Evolutionary conservation across 768 basidiomycete species (phyloP).

Genomic region (Mycena sanguinolenta): DNA sequence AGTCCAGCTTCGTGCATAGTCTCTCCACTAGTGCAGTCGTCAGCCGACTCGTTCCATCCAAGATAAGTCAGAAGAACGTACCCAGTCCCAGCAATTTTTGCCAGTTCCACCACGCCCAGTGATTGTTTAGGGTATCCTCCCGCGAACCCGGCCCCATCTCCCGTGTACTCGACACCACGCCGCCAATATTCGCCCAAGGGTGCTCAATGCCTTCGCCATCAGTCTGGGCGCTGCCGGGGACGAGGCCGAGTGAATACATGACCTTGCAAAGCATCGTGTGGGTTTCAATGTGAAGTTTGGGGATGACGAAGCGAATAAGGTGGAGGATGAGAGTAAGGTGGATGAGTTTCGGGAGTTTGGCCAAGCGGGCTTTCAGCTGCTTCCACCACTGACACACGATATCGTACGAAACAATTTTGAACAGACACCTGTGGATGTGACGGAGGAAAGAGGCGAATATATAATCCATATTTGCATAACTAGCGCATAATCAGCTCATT

Average conservation of each 20-base stretch:
- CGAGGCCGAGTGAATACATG: slow-evolving; percentile 42
- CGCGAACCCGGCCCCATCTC: slow-evolving; percentile 50
- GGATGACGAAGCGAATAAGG: slow-evolving; percentile 31
- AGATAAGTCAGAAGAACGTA: slow-evolving; percentile 26
- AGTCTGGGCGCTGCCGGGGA: slow-evolving; percentile 3
- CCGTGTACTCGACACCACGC: slow-evolving; percentile 40
- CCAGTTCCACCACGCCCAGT: slow-evolving; percentile 47
- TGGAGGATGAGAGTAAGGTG: neutral
- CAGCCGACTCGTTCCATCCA: too few relatives aligned
- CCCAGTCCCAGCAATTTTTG: slow-evolving; percentile 41
- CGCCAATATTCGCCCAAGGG: neutral
- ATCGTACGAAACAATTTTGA: slow-evolving; percentile 45
- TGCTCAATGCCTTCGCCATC: slow-evolving; percentile 27
- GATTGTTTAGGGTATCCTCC: slow-evolving; percentile 43
- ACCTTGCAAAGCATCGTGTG: slow-evolving; percentile 42
- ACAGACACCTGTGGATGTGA: neutral
- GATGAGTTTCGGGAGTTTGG: slow-evolving; percentile 11
- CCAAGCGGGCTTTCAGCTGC: slow-evolving; percentile 38
- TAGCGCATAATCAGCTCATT: too few relatives aligned
- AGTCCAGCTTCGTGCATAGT: too few relatives aligned
- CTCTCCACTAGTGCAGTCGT: too few relatives aligned
- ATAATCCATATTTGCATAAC: slow-evolving; percentile 50
- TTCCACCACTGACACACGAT: slow-evolving; percentile 48
- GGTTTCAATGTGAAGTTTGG: slow-evolving; percentile 34
- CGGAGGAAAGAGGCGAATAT: slow-evolving; percentile 31